Evolutionary conservation across 805 yeast genomes (phyloP), one percentile per base, ranked within the genome.

Genomic region (Pichia cabralensis): DNA sequence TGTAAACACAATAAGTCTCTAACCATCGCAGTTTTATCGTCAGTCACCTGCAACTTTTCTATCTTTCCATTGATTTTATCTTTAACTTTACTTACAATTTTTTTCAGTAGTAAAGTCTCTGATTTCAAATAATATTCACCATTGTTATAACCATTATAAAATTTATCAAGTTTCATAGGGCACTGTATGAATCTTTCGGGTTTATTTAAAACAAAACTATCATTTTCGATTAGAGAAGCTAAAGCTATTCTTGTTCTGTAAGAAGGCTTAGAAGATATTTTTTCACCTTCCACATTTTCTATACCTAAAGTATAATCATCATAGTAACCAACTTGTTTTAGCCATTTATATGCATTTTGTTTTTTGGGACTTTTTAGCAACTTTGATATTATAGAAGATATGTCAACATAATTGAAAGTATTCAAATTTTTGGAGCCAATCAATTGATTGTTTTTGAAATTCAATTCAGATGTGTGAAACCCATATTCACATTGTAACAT

Each of bases 401-500:
- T 3, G 26, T 36, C 30, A 11, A 36, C n/a, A 7, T 24, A 21
- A 16, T 36, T 36, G 12, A 28, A 36, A 11, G 5, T 22, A 26
- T 36, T 36, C 2, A 36, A 9, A 14, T 15, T 14, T 2, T 13
- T 9, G n/a, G n/a, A 34, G 3, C 15, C 14, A 6, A 27, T 21
- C 11, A 17, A 8, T 8, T 26, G 11, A 12, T 61, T 75, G 45
- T 84, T 77, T 85, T 88, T 81, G 15, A 53, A 84, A 6, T 22
- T 21, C 1, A 34, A 38, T 1, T 40, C 23, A 0, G 53, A 50
- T 2, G 81, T 54, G 24, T 67, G 64, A 61, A 89, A 89, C 1
- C 96, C 97, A 50, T 89, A 89, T 54, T 89, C 97, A 47, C 81
- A 75, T 8, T 85, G 60, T 22, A 89, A 57, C 44, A 83, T 83